Percentiles rank a stretch among this genome's conserved stretches.
Conservation (phyloP, 352 stramenopile species). For the Thraustochytrium sp. region DNA sequence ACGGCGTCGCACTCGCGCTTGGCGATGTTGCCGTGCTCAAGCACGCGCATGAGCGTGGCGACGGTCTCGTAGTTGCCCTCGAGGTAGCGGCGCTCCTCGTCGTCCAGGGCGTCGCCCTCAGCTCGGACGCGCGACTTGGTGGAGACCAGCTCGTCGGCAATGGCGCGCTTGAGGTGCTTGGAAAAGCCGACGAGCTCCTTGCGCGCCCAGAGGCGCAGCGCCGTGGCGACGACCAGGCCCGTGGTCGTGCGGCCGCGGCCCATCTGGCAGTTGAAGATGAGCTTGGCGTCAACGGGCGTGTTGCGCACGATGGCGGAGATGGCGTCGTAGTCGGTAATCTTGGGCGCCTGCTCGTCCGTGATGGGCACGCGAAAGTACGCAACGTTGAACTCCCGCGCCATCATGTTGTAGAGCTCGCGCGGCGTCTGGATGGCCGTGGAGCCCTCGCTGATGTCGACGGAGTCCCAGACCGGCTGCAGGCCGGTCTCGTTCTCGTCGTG, state of each 20-base stretch:
- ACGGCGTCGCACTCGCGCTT: slow-evolving; percentile 38
- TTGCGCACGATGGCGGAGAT: slow-evolving; percentile 56
- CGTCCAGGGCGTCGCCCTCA: neutral
- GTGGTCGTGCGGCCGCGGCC: slow-evolving; percentile 73
- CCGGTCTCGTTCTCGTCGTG: slow-evolving; percentile 46
- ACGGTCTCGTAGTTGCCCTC: slow-evolving; percentile 40
- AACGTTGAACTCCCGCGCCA: slow-evolving; percentile 27
- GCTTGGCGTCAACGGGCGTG: neutral
- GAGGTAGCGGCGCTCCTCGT: neutral
- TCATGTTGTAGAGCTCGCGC: slow-evolving; percentile 41
- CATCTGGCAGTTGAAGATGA: slow-evolving; percentile 62
- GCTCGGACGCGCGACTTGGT: neutral
- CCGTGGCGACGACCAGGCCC: slow-evolving; percentile 74
- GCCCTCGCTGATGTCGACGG: slow-evolving; percentile 39
- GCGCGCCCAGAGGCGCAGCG: slow-evolving; percentile 63
- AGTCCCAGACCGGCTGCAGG: slow-evolving; percentile 21
- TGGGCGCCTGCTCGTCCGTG: slow-evolving; percentile 76
- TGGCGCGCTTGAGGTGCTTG: neutral
- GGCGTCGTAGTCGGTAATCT: slow-evolving; percentile 79
- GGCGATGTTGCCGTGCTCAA: slow-evolving; percentile 26
- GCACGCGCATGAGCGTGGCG: neutral
- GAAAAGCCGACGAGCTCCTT: neutral
- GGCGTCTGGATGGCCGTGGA: slow-evolving; percentile 35
- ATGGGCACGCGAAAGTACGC: slow-evolving; percentile 53
- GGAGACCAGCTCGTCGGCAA: neutral